Evolutionary conservation across 352 stramenopile genomes (phyloP).

Genomic region (Pythium plurisporium): DNA sequence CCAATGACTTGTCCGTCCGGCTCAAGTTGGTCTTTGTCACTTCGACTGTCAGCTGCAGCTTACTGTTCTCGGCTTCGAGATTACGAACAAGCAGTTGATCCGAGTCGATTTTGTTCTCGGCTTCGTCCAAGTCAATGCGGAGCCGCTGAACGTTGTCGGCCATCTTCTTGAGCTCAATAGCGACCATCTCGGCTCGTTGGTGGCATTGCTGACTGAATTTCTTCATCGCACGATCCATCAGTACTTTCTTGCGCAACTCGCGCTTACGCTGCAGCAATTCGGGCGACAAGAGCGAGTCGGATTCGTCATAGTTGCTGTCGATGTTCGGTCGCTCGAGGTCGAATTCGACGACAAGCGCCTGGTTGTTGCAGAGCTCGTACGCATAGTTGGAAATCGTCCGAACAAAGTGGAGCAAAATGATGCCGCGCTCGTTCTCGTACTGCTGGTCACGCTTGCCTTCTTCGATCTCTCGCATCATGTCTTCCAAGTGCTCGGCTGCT

Average conservation of each 20-base stretch:
- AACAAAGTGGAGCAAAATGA: conserved; percentile 54
- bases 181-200: conserved; percentile 51
- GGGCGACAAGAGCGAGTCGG: conserved; percentile 35
- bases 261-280: conserved; percentile 70
- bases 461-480: conserved; percentile 62
- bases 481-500: conserved; percentile 55
- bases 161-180: conserved; percentile 53
- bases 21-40: conserved; percentile 48
- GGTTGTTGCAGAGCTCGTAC: conserved; percentile 47
- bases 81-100: conserved; percentile 56
- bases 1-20: conserved; percentile 44
- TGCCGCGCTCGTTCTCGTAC: conserved; percentile 49
- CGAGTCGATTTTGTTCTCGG: conserved; percentile 71
- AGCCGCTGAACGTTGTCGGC: conserved; percentile 36
- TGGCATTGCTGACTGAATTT: conserved; percentile 65
- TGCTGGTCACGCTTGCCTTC: conserved; percentile 59
- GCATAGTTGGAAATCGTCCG: conserved; percentile 49
- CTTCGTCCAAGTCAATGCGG: conserved; percentile 52
- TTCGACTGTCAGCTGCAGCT: conserved; percentile 60
- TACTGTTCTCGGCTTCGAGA: conserved; percentile 58
- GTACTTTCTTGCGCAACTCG: conserved; percentile 60
- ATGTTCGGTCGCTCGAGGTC: conserved; percentile 32
- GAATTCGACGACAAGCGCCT: conserved; percentile 44
- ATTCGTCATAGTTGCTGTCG: conserved; percentile 20
- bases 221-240: conserved; percentile 70